phyloP scores from a whole-genome alignment of 345 rosid species.

The Theobroma cacao region DNA sequence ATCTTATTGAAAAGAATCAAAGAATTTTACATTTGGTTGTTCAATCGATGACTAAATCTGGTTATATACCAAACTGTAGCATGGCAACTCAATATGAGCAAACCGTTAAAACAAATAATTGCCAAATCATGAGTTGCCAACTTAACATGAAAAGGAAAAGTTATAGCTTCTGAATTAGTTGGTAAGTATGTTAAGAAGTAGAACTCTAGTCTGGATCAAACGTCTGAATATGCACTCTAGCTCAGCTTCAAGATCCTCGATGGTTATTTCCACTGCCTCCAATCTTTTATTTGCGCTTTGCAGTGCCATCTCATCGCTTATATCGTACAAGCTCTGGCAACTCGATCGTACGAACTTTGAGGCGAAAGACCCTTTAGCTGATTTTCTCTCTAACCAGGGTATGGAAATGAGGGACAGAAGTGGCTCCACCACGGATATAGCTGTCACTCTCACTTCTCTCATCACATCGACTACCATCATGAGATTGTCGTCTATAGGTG shows the following conservation, averaged over 20 bases:
- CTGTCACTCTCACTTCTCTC: constrained; percentile 54
- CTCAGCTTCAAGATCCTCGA: constrained; percentile 65
- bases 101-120: background rate
- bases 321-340: constrained; percentile 27
- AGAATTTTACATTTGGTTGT: background rate
- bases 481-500: constrained; percentile 29
- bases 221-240: constrained; percentile 63
- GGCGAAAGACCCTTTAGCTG: constrained; percentile 38
- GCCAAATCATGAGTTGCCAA: background rate
- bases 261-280: constrained; percentile 69
- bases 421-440: constrained; percentile 56
- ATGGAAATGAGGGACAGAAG: constrained; percentile 54
- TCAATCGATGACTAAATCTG: background rate
- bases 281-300: constrained; percentile 62
- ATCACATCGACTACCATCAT: constrained; percentile 47
- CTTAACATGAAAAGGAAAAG: background rate
- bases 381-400: constrained; percentile 65
- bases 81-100: background rate
- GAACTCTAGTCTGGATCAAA: constrained; percentile 77
- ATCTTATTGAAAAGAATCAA: background rate
- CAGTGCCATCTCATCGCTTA: constrained; percentile 51
- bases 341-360: constrained; percentile 38
- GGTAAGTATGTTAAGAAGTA: constrained; percentile 71
- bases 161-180: constrained; percentile 19
- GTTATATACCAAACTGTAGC: background rate